Percentiles rank a stretch among this genome's conserved stretches.
Conservation (phyloP, 106 monocot species). For the Posidonia australis region DNA sequence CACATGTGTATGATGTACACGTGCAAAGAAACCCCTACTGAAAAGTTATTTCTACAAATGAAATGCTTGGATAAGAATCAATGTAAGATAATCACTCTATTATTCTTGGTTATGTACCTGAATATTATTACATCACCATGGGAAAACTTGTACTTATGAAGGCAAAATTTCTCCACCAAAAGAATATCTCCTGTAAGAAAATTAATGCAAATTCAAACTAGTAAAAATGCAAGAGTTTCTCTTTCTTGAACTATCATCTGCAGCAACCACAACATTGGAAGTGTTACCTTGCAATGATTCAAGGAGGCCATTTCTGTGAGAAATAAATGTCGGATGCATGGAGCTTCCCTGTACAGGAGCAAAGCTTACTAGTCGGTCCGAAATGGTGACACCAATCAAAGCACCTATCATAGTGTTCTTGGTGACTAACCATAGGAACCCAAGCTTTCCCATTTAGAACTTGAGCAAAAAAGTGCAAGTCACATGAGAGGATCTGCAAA, state of each 20-base stretch:
- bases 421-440: slow-evolving; percentile 29
- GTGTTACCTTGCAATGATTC: slow-evolving; percentile 34
- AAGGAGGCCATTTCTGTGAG: slow-evolving; percentile 15
- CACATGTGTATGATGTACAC: no score
- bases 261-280: no score
- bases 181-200: slow-evolving; percentile 44
- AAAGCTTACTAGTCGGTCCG: slow-evolving; percentile 53
- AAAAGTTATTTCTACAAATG: no score
- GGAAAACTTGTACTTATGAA: slow-evolving; percentile 63
- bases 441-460: slow-evolving; percentile 33
- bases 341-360: slow-evolving; percentile 52
- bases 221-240: neutral
- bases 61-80: no score
- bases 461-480: neutral
- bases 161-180: slow-evolving; percentile 61
- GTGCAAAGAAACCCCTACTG: no score
- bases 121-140: slow-evolving; percentile 79
- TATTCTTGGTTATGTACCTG: neutral
- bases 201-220: neutral
- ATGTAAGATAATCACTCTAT: no score
- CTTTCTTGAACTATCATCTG: neutral
- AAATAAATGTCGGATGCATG: slow-evolving; percentile 70
- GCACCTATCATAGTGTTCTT: slow-evolving; percentile 32
- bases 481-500: neutral
- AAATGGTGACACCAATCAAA: slow-evolving; percentile 54